Percentiles rank a stretch among this genome's conserved stretches.
Conservation (phyloP, 1,284 basidiomycete species). For the Marasmius sp. region DNA sequence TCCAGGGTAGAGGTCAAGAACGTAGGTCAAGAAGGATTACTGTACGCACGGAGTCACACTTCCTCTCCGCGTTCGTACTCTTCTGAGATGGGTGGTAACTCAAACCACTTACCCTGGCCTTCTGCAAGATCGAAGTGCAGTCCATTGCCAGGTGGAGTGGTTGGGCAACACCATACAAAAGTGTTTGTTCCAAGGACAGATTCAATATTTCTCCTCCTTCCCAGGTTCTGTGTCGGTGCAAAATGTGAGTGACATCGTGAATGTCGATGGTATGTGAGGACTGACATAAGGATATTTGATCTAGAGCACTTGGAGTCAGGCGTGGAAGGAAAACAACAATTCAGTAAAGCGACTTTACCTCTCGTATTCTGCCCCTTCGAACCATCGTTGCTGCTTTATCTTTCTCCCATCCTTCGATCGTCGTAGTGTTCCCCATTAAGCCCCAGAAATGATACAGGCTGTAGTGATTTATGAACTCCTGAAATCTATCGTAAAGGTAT, state of each 20-base stretch:
- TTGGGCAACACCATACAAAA: slow-evolving; percentile 83
- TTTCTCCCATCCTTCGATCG: slow-evolving; percentile 98
- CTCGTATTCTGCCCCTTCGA: slow-evolving; percentile 81
- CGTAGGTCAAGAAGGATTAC: slow-evolving; percentile 1
- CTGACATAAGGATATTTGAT: slow-evolving; percentile 92
- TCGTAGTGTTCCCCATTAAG: slow-evolving; percentile 85
- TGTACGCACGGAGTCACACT: slow-evolving; percentile 6
- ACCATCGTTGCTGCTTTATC: slow-evolving; percentile 89
- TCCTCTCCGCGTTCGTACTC: slow-evolving; percentile 10
- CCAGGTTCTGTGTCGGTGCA: slow-evolving; percentile 64
- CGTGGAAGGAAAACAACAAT: slow-evolving; percentile 2
- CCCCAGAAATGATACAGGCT: slow-evolving; percentile 89
- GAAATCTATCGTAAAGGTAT: slow-evolving; percentile 2
- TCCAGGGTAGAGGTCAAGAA: slow-evolving; percentile 3
- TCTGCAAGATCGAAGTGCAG: slow-evolving; percentile 73
- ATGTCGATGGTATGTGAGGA: slow-evolving; percentile 10
- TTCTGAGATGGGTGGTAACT: slow-evolving; percentile 30
- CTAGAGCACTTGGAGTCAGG: slow-evolving; percentile 31
- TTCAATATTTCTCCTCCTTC: slow-evolving; percentile 68
- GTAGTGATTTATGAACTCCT: slow-evolving; percentile 1
- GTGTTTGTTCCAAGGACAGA: slow-evolving; percentile 77
- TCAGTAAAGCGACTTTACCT: slow-evolving; percentile 44
- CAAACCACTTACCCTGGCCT: slow-evolving; percentile 78
- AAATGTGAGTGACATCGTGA: slow-evolving; percentile 8
- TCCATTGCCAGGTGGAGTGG: slow-evolving; percentile 66